A percentile compares a stretch with the other conserved stretches of the same genome.
phyloP scores from a whole-genome alignment of 1,284 basidiomycete genomes.

The Ustilago lituana region DNA sequence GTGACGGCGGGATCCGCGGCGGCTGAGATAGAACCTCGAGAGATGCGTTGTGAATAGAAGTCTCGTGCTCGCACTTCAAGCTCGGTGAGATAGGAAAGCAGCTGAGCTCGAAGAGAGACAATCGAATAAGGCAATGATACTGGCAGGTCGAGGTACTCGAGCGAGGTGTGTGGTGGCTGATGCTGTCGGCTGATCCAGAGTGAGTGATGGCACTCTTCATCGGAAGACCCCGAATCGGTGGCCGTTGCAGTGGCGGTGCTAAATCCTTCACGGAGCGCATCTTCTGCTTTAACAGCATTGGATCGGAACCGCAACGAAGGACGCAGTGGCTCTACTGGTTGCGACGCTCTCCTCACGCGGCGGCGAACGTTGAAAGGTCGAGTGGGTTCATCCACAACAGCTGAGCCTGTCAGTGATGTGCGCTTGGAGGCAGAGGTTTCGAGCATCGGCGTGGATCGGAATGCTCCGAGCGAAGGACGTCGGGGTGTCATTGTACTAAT shows the following conservation, averaged over 20 bases:
- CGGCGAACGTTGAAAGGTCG: conserved; percentile 35
- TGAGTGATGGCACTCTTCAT: conserved; percentile 34
- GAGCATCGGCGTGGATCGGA: conserved; percentile 29
- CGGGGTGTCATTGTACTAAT: conserved; percentile 20
- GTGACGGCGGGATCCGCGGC: neutral
- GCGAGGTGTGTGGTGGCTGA: conserved; percentile 32
- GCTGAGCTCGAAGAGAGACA: conserved; percentile 45
- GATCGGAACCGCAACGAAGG: conserved; percentile 18
- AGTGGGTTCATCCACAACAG: conserved; percentile 26
- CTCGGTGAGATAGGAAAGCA: conserved; percentile 50
- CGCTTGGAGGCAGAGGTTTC: conserved; percentile 11
- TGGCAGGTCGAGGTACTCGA: conserved; percentile 54
- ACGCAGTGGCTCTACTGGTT: conserved; percentile 16
- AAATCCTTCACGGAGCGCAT: conserved; percentile 20
- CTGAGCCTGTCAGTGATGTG: neutral
- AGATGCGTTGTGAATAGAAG: conserved; percentile 39
- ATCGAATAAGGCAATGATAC: conserved; percentile 53
- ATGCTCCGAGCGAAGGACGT: conserved; percentile 30
- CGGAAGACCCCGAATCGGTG: conserved; percentile 41
- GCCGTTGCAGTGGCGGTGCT: conserved; percentile 36
- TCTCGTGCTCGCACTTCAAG: conserved; percentile 44
- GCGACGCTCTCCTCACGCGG: conserved; percentile 30
- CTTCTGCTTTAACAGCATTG: conserved; percentile 8
- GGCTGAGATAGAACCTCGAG: conserved; percentile 6
- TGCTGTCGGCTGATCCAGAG: conserved; percentile 7